These are phyloP conservation scores for Ophiocordyceps polyrhachis-furcata DNA, from an alignment of 2,329 filamentous ascomycete species.

Conservation along the genomic window DNA sequence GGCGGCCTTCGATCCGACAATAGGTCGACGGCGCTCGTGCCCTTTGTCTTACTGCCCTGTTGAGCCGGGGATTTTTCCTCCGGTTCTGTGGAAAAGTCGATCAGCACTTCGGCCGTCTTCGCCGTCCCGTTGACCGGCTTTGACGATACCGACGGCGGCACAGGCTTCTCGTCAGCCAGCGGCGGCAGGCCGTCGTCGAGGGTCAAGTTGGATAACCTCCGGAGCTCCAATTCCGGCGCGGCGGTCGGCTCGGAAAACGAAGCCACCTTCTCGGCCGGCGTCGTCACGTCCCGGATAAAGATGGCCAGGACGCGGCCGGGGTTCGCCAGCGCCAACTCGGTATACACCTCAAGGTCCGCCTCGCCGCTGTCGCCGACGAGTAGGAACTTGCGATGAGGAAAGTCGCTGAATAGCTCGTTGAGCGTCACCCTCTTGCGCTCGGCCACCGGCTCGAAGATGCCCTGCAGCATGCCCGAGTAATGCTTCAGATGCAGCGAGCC, in stretches of 20 bases:
- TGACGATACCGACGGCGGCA: slow-evolving; percentile 6
- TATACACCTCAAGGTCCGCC: slow-evolving; percentile 92
- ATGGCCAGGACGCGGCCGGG: slow-evolving; percentile 69
- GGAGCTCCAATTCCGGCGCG: slow-evolving; percentile 12
- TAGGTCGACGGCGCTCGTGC: slow-evolving; percentile 12
- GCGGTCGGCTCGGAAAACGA: slow-evolving; percentile 52
- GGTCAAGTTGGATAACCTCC: slow-evolving; percentile 9
- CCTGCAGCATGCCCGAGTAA: slow-evolving; percentile 91
- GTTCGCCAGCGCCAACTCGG: slow-evolving; percentile 71
- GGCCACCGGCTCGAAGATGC: slow-evolving; percentile 92
- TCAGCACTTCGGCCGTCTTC: slow-evolving; percentile 35
- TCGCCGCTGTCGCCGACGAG: slow-evolving; percentile 92
- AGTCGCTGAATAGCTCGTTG: slow-evolving; percentile 71
- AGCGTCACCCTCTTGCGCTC: slow-evolving; percentile 84
- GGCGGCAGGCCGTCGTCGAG: slow-evolving; percentile 6
- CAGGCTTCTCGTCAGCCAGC: not conserved
- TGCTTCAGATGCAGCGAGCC: slow-evolving; percentile 93
- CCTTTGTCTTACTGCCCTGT: slow-evolving; percentile 13
- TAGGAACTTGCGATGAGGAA: slow-evolving; percentile 75
- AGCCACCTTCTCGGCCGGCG: slow-evolving; percentile 42
- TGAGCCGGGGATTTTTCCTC: slow-evolving; percentile 17
- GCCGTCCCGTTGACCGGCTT: not conserved
- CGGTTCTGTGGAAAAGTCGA: slow-evolving; percentile 40
- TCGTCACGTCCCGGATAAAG: slow-evolving; percentile 93
- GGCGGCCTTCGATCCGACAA: slow-evolving; percentile 16